Evolutionary conservation across 2,329 filamentous ascomycete species (phyloP).

Genomic region (Didymella sp.): DNA sequence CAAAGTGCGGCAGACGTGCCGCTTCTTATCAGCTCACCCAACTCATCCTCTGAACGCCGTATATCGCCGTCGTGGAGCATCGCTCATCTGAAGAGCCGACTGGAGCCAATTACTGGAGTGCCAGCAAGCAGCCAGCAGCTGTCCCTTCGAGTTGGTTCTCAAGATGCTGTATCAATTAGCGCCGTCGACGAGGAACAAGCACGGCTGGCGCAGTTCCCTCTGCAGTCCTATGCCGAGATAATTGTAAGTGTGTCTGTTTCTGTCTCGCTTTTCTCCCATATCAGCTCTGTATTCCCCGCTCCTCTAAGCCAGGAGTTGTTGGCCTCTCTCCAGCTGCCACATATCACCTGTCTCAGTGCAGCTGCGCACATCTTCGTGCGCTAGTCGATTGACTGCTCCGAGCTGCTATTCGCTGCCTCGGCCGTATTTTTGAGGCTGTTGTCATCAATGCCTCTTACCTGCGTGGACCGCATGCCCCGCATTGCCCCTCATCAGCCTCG

Average conservation of each 20-base stretch:
- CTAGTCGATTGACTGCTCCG: conserved; percentile 6
- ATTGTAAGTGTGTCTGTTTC: conserved; percentile 66
- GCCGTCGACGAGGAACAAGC: conserved; percentile 75
- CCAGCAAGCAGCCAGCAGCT: conserved; percentile 81
- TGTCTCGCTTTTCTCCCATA: conserved; percentile 23
- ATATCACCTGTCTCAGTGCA: conserved; percentile 29
- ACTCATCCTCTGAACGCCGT: conserved; percentile 83
- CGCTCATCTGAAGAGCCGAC: conserved; percentile 79
- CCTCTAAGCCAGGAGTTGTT: conserved; percentile 8
- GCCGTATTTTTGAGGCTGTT: conserved; percentile 28
- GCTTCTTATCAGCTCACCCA: conserved; percentile 76
- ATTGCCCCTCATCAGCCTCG: conserved; percentile 25
- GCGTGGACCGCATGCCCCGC: conserved; percentile 31
- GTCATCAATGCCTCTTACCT: conserved; percentile 2
- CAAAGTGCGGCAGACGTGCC: conserved; percentile 73
- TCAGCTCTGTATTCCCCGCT: conserved; percentile 26
- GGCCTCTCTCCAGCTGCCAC: conserved; percentile 44
- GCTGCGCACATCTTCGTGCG: neutral
- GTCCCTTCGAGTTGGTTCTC: conserved; percentile 70
- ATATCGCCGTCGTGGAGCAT: conserved; percentile 94
- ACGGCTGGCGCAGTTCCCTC: conserved; percentile 68
- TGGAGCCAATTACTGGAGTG: conserved; percentile 92
- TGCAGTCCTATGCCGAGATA: conserved; percentile 79
- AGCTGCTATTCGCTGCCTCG: conserved; percentile 25
- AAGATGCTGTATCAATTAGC: conserved; percentile 69